Percentiles rank a stretch among this genome's conserved stretches.
Evolutionary conservation across 495 filamentous ascomycete species (phyloP).

Genomic region (Tuber calosporum): DNA sequence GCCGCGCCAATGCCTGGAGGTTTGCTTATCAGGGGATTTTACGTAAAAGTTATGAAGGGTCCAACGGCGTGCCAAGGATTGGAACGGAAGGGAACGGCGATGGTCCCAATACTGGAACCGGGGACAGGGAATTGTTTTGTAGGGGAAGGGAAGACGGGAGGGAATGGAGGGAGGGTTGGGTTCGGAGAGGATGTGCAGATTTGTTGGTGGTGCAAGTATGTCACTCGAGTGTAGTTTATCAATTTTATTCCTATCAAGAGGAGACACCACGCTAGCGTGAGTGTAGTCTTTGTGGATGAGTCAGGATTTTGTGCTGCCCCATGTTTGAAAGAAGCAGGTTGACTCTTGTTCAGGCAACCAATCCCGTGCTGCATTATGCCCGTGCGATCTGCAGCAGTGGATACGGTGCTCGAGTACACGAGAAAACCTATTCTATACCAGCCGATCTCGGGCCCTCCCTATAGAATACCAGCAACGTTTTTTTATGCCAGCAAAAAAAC

Average conservation of each 20-base stretch:
- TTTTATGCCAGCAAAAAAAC: no score
- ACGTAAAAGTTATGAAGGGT: neutral
- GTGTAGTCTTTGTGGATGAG: neutral
- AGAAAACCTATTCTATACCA: no score
- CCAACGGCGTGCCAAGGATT: neutral
- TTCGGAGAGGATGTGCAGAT: neutral
- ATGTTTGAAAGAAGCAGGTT: neutral
- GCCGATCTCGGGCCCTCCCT: no score
- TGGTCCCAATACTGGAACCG: neutral
- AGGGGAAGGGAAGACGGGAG: no score
- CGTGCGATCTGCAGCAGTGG: no score
- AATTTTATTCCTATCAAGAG: no score
- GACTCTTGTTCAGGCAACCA: neutral
- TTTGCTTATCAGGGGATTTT: slow-evolving; percentile 4
- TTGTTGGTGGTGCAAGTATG: neutral
- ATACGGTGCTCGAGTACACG: no score
- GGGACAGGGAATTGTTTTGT: neutral
- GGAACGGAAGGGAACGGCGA: neutral
- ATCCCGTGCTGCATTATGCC: neutral
- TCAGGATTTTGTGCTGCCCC: neutral
- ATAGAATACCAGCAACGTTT: no score
- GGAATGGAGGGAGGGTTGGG: neutral
- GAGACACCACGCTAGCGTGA: no score
- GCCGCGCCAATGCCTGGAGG: neutral
- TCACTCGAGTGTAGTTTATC: no score